Percentiles rank a stretch among this genome's conserved stretches.
Evolutionary conservation across 2,329 filamentous ascomycete genomes (phyloP).

Genomic region (Exophiala viscosa): DNA sequence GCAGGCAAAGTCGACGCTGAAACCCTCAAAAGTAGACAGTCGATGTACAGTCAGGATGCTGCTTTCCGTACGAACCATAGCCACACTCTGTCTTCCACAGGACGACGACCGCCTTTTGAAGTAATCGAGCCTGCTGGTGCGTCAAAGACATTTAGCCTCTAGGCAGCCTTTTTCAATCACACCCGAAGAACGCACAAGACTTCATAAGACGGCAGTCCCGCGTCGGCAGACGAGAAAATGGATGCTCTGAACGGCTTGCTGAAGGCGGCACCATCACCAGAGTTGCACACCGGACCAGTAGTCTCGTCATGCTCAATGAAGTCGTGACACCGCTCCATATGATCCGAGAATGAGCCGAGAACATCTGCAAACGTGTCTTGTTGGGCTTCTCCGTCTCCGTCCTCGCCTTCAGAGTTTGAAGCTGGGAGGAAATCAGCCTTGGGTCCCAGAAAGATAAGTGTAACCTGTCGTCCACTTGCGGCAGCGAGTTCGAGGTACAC

Average conservation of each 20-base stretch:
- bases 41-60: no score
- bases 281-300: not conserved
- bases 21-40: no score
- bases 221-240: not conserved
- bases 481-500: conserved; percentile 40
- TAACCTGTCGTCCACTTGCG: not conserved
- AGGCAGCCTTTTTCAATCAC: not conserved
- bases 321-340: not conserved
- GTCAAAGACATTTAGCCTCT: not conserved
- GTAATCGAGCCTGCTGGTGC: no score
- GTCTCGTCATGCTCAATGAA: not conserved
- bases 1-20: no score
- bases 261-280: not conserved
- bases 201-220: not conserved
- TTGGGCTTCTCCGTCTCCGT: not conserved
- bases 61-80: no score
- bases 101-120: no score
- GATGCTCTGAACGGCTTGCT: not conserved
- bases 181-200: not conserved
- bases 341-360: not conserved
- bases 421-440: not conserved
- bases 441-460: not conserved
- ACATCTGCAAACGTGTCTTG: not conserved
- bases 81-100: no score
- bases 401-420: not conserved